Evolutionary conservation across 495 filamentous ascomycete species (phyloP).

Genomic region (Aspergillus hancockii): DNA sequence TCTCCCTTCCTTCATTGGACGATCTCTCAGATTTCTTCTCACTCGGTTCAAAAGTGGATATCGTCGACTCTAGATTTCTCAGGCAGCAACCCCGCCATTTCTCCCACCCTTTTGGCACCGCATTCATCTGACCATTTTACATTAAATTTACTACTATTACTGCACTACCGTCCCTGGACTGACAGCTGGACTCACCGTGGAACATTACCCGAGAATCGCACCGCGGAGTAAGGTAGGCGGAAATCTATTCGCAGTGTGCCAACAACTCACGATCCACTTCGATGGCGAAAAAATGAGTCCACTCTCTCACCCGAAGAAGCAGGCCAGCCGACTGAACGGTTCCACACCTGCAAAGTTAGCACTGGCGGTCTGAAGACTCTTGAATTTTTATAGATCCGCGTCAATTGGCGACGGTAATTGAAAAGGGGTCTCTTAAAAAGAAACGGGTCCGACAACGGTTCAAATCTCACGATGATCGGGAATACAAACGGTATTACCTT

Average conservation of each 20-base stretch:
- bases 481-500: background rate
- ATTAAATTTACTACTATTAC: no score
- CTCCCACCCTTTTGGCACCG: no score
- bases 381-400: background rate
- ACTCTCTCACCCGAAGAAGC: conserved; percentile 14
- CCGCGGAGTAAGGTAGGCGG: background rate
- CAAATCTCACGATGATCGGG: background rate
- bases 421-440: background rate
- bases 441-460: no score
- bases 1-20: background rate
- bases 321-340: conserved; percentile 14
- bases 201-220: background rate
- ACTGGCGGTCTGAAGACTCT: background rate
- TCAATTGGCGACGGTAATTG: conserved; percentile 1
- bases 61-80: background rate
- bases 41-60: background rate
- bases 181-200: conserved; percentile 1
- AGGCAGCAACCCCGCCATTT: background rate
- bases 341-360: conserved; percentile 7
- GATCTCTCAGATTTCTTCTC: background rate
- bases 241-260: background rate
- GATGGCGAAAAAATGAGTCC: conserved; percentile 7
- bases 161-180: background rate
- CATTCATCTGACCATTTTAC: no score
- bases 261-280: conserved; percentile 3